Base-by-base conservation (phyloP, 2,329 filamentous ascomycete genomes). In the Bipolaris victoriae region DNA sequence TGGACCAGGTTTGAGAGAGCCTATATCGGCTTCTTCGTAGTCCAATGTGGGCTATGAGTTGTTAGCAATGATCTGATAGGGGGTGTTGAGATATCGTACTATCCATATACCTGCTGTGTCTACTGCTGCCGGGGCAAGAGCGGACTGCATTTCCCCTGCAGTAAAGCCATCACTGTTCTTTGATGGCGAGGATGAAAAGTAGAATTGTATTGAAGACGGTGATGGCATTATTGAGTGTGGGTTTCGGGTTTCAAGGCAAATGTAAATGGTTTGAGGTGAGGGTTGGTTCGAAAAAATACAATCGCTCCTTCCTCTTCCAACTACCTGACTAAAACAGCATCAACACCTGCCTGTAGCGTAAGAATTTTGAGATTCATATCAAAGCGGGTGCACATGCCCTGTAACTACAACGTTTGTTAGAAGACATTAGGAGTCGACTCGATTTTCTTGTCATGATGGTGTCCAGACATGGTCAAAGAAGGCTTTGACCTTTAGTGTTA, bases 81-180 rank as follows among this genome's bases (percentile, higher is more conserved):
- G 52, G 24, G 1, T 15, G 3, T 11, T 7, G 9, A 31, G 37
- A 7, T 13, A 22, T 39, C 46, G 18, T 45, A 66, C 67, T 18
- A 49, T 61, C 67, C 67, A 70, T 29, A 44, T 36, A 31, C 33
- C 45, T 35, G 47, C 65, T 11, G 71, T 71, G 15, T 77, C 54
- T 15, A 61, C 63, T 45, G 29, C 57, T 35, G 35, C 15, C 1
- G 80, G 80, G 24, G 79, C 70, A 15, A 77, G 55, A 2, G 72
- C 71, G 18, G 73, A 72, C 15, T 77, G 72, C 1, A 82, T 59
- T 62, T 85, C 83, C 16, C 75, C 73, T 13, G 76, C 60, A 2
- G 82, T 85, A 73, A 86, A 87, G 29, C 83, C 84, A 72, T 86
- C 83, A 36, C 81, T 79, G 13, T 72, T 59, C 31, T 65, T 69